Evolutionary conservation across 1,284 basidiomycete genomes (phyloP).

Genomic region (Marasmius tenuissimus): DNA sequence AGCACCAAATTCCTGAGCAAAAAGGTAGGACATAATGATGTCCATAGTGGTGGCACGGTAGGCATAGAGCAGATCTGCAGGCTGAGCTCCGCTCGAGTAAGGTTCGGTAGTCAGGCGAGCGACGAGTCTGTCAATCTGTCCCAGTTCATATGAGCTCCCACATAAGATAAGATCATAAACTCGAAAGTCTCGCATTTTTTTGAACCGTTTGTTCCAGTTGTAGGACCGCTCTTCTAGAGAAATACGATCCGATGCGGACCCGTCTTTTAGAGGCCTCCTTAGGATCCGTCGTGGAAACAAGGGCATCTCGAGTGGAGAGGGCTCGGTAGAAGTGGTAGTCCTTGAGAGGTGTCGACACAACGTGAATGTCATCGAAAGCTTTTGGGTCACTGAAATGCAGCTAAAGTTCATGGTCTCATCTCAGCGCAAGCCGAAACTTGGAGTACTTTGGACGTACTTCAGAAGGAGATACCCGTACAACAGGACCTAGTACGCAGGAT

Average conservation of each 20-base stretch:
- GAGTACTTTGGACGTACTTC: slow-evolving; percentile 17
- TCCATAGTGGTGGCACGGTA: not conserved
- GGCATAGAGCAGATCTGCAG: not conserved
- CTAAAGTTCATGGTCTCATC: slow-evolving; percentile 15
- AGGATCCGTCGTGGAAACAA: slow-evolving; percentile 22
- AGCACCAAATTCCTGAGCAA: not conserved
- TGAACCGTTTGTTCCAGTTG: slow-evolving; percentile 27
- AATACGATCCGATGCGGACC: slow-evolving; percentile 28
- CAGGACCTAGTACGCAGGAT: slow-evolving; percentile 15
- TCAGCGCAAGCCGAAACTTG: not conserved
- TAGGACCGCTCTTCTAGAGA: slow-evolving; percentile 30
- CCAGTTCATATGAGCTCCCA: too few relatives aligned
- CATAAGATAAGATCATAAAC: not conserved
- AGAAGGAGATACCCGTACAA: slow-evolving; percentile 25
- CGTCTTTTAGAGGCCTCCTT: slow-evolving; percentile 24
- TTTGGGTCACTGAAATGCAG: slow-evolving; percentile 30
- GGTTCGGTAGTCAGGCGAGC: not conserved
- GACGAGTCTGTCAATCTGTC: not conserved
- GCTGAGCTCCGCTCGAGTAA: not conserved
- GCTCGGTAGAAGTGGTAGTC: slow-evolving; percentile 24
- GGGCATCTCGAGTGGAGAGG: slow-evolving; percentile 23
- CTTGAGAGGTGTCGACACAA: slow-evolving; percentile 25
- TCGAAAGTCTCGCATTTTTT: slow-evolving; percentile 25
- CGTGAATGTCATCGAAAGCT: slow-evolving; percentile 30
- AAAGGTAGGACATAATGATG: not conserved